Evolutionary conservation across 2,329 filamentous ascomycete genomes (phyloP), one percentile per base, ranked within the genome.

Genomic region (Paraconiothyrium brasiliense): DNA sequence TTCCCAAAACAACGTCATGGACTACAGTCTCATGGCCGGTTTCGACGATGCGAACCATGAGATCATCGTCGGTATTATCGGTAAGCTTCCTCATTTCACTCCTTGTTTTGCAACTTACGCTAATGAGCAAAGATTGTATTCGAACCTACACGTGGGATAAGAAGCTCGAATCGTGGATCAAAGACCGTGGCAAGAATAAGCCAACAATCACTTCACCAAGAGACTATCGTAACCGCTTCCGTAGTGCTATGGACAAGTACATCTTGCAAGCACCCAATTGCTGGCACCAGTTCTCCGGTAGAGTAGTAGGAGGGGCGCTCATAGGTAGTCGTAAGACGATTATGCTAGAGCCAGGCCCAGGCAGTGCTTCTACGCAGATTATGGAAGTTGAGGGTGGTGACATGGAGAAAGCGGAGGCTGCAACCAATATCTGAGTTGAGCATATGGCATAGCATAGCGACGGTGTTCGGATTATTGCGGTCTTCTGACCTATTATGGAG

Each of bases 61-160:
- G 80, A 87, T 99, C 14, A 93, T 98, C 14, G 94, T 99, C 2
- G 95, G 95, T 4, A 98, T 99, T 72, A 98, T 99, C 67, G 79
- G 70, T 78, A 71, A 51, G 69, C 63, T n/a, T 13, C 54, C 8
- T 37, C 43, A 34, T 27, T 39, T 41, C 41, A 56, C 44, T 57
- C 35, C 41, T 39, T 22, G 22, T 35, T 37, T 34, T 30, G 3
- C 48, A 4, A 48, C 43, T 43, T 13, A 34, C 16, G 41, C 49
- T 27, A 24, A 55, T 20, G 37, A 7, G 48, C 13, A 63, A 50
- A 74, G 94, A 99, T 78, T 98, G 95, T 77, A 98, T 99, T 68
- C 89, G 95, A 58, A 99, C 95, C 0, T 99, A 98, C 76, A 99
- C 95, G 0, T 99, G 95, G 93, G 95, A 99, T 83, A 99, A 99